Percentiles rank a stretch among this genome's conserved stretches.
Conservation (phyloP, 345 rosid genomes). For the Rubroshorea leprosula region DNA sequence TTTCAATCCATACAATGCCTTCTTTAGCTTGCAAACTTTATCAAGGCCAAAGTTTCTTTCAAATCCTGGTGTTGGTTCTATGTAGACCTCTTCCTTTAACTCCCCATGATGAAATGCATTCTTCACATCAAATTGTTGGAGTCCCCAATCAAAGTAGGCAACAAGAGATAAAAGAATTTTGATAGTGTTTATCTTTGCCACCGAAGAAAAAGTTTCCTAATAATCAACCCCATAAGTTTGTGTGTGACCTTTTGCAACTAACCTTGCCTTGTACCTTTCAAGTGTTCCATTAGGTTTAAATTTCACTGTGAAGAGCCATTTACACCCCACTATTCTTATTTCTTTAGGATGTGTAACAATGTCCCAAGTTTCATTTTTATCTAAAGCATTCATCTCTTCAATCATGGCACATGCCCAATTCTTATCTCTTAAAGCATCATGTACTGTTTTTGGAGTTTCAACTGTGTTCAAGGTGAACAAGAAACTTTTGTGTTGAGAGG, state of each 20-base stretch:
- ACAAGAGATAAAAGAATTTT: conserved; percentile 1
- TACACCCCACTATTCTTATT: neutral
- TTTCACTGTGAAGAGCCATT: neutral
- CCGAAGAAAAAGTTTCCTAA: neutral
- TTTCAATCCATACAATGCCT: conserved; percentile 3
- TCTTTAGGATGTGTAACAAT: neutral
- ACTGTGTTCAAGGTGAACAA: neutral
- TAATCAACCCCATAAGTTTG: conserved; percentile 9
- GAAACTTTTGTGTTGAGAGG: neutral
- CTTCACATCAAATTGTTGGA: neutral
- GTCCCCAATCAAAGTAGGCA: neutral
- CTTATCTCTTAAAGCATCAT: neutral
- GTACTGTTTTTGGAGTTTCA: neutral
- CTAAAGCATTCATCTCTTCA: neutral
- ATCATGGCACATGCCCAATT: neutral
- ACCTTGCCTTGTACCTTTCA: neutral
- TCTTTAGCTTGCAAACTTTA: neutral
- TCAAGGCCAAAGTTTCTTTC: neutral
- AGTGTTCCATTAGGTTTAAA: neutral
- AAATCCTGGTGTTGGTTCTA: neutral
- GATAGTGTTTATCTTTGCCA: neutral
- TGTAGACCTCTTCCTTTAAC: neutral
- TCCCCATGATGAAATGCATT: neutral
- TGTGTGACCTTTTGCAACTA: neutral
- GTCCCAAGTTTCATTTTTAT: neutral